These are phyloP conservation scores for Exophiala oligosperma DNA, from an alignment of 2,329 filamentous ascomycete genomes.

Conservation along the genomic window DNA sequence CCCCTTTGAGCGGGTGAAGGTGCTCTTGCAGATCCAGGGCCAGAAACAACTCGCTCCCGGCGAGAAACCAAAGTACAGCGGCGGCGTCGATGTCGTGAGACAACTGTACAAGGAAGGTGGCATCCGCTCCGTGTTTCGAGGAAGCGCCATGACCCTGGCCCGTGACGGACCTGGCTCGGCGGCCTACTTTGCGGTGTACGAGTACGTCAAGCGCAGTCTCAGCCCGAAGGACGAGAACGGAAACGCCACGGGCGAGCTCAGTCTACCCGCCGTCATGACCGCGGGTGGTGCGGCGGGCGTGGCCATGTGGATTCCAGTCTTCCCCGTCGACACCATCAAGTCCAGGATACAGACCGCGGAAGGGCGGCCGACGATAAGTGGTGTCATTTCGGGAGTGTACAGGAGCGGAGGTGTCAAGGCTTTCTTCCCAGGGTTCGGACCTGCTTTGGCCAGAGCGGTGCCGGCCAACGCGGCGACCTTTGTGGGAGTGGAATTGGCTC, in stretches of 20 bases:
- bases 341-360: constrained; percentile 88
- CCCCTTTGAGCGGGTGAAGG: constrained; percentile 97
- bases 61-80: constrained; percentile 88
- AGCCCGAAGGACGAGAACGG: constrained; percentile 79
- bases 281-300: constrained; percentile 90
- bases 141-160: constrained; percentile 84
- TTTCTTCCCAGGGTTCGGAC: constrained; percentile 96
- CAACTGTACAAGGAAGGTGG: constrained; percentile 93
- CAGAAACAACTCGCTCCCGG: constrained; percentile 82
- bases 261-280: constrained; percentile 76
- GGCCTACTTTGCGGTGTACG: constrained; percentile 96
- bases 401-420: constrained; percentile 78
- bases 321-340: constrained; percentile 97
- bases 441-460: constrained; percentile 86
- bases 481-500: constrained; percentile 51
- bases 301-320: constrained; percentile 99
- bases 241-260: constrained; percentile 73
- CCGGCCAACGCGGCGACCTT: constrained; percentile 97
- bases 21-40: constrained; percentile 95
- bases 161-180: constrained; percentile 90
- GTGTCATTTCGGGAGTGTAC: constrained; percentile 81
- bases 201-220: constrained; percentile 84
- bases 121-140: constrained; percentile 87
- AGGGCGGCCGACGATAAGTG: constrained; percentile 75
- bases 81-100: constrained; percentile 84